Conservation (phyloP, 805 yeast species). For the Jamesozyma lodderae region DNA sequence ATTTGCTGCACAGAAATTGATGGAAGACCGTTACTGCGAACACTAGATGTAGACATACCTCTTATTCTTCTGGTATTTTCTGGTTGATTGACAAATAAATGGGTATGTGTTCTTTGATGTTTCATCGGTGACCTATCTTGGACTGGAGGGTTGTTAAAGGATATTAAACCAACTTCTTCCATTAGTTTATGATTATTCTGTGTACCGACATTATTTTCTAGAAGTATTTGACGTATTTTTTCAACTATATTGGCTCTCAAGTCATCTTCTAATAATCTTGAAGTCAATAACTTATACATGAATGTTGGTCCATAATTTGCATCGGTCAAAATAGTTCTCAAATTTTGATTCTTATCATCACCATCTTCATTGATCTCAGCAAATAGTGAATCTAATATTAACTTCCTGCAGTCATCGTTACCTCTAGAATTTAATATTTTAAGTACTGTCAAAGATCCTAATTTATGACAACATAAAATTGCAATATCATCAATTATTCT, state of each 20-base stretch:
- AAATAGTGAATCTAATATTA: conserved; percentile 58
- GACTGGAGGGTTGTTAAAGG: neutral
- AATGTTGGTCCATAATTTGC: conserved; percentile 60
- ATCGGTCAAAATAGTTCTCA: conserved; percentile 58
- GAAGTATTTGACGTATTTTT: conserved; percentile 55
- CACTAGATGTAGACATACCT: conserved; percentile 23
- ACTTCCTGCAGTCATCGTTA: conserved; percentile 49
- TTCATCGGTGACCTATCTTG: conserved; percentile 4
- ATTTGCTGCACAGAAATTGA: conserved; percentile 1
- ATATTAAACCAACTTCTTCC: conserved; percentile 77
- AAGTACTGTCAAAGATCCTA: conserved; percentile 74
- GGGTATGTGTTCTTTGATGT: neutral
- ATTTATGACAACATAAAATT: conserved; percentile 64
- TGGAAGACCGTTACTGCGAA: conserved; percentile 14
- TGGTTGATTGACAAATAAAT: neutral
- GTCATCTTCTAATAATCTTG: conserved; percentile 55
- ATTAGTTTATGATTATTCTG: conserved; percentile 75
- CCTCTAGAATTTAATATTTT: conserved; percentile 66
- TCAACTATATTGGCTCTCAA: conserved; percentile 47
- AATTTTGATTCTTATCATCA: conserved; percentile 7
- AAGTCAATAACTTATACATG: conserved; percentile 58
- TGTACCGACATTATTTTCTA: conserved; percentile 52
- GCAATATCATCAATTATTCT: conserved; percentile 54
- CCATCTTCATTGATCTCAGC: conserved; percentile 30
- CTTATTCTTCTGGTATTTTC: conserved; percentile 20